Evolutionary conservation across 176 grass and related monocot genomes (phyloP), one percentile per base, ranked within the genome.

Genomic region (Rhipidocladum racemiflorum): DNA sequence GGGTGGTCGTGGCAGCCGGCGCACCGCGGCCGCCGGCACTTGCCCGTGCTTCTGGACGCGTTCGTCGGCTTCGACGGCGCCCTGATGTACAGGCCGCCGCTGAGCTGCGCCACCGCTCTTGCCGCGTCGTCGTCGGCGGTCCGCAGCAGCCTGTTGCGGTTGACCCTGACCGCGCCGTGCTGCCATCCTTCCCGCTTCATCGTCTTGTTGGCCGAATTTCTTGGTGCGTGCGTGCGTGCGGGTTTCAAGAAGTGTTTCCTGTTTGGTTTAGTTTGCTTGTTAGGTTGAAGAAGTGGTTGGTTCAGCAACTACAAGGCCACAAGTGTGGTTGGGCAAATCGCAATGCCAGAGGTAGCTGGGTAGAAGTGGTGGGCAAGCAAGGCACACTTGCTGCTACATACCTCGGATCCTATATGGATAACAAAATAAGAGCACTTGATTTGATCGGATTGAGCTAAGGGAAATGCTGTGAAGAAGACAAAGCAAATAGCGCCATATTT

Each of bases 151-250:
- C 84, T 86, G 80, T 36, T 87, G 49, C 70, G 74, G 42, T 64
- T 82, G 42, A 79, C 53, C 77, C 85, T 76, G 72, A 83, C 83
- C 17, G 70, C 83, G 59, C 90, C 93, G 75, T 90, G 91, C 87
- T 97, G 91, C 76, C 83, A 86, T 7, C 94, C 94, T 28, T 94
- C 94, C 81, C 94, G 94, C 94, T 94, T 94, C 94, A 97, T 97
- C 57, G 46, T 67, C 71, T 30, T 2, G 4, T 9, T 12, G 5
- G 11, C 20, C 63, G 23, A 72, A 28, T 68, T 46, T 68, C 40
- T 78, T 49, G 49, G 75, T 42, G 30, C 18, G 11, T 70, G 36
- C 7, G 63, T 6, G 44, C 10, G 24, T 7, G 50, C 10, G 24
- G 4, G 50, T 28, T 65, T 83, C 56, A 60, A 14, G 56, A 25